Percentiles rank a stretch among this genome's conserved stretches.
Conservation (phyloP, 352 stramenopile genomes). For the Thraustotheca clavata region DNA sequence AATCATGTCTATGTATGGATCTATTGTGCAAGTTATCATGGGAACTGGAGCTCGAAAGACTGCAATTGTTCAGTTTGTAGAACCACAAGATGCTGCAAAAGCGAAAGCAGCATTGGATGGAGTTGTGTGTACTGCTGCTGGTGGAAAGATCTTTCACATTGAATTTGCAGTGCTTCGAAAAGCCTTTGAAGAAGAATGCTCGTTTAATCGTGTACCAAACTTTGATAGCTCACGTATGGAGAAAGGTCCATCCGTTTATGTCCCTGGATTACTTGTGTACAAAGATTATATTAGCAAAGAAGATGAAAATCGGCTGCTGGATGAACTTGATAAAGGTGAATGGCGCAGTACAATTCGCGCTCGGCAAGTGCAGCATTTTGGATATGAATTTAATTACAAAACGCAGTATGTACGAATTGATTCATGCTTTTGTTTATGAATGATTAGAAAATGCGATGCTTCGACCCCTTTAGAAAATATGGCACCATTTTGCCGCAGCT, state of each 20-base stretch:
- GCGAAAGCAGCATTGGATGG: constrained; percentile 34
- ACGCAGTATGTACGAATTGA: constrained; percentile 28
- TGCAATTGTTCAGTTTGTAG: constrained; percentile 20
- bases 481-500: constrained; percentile 21
- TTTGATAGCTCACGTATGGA: constrained; percentile 38
- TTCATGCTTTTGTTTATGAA: not conserved
- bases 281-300: constrained; percentile 55
- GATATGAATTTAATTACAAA: constrained; percentile 84
- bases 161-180: constrained; percentile 61
- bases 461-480: constrained; percentile 19
- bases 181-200: constrained; percentile 53
- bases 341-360: constrained; percentile 73
- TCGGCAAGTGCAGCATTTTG: constrained; percentile 84
- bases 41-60: constrained; percentile 19
- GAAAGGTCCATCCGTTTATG: constrained; percentile 32
- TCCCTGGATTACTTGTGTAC: constrained; percentile 55
- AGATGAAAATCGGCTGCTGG: constrained; percentile 44
- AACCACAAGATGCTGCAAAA: constrained; percentile 3
- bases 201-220: constrained; percentile 44
- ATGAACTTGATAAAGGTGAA: constrained; percentile 50
- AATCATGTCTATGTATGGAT: constrained; percentile 1
- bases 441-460: constrained; percentile 20
- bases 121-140: constrained; percentile 45
- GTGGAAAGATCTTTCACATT: constrained; percentile 55
- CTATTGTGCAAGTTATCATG: constrained; percentile 17